phyloP scores from a whole-genome alignment of 441 rosid genomes.

The Populus trichocarpa region DNA sequence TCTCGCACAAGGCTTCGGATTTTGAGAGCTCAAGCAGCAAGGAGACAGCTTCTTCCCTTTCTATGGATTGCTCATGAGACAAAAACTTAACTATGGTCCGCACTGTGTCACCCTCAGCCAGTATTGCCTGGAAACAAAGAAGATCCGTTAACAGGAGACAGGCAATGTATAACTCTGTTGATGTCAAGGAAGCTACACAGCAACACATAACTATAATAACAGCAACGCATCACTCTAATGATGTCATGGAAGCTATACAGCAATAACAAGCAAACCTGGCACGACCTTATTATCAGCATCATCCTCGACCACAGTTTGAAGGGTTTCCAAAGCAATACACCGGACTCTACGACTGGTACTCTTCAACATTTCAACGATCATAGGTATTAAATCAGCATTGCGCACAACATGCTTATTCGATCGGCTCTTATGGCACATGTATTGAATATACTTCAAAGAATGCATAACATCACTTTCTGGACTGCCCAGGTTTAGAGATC shows the following conservation, averaged over 20 bases:
- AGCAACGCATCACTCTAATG: neutral
- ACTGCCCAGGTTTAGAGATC: slow-evolving; percentile 54
- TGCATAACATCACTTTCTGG: slow-evolving; percentile 68
- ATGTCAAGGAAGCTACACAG: neutral
- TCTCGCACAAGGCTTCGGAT: slow-evolving; percentile 79
- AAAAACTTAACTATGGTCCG: slow-evolving; percentile 88
- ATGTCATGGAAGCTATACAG: neutral
- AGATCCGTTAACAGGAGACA: slow-evolving; percentile 9
- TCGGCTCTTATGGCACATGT: slow-evolving; percentile 60
- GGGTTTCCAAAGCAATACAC: slow-evolving; percentile 74
- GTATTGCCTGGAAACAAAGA: slow-evolving; percentile 55
- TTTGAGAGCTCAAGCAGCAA: slow-evolving; percentile 91
- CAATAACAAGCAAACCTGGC: slow-evolving; percentile 16
- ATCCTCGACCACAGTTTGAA: slow-evolving; percentile 70
- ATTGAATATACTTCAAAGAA: slow-evolving; percentile 55
- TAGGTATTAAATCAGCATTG: slow-evolving; percentile 66
- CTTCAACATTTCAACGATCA: slow-evolving; percentile 75
- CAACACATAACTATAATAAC: too few species aligned
- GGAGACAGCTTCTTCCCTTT: slow-evolving; percentile 89
- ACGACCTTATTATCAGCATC: slow-evolving; percentile 88
- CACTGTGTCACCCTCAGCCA: slow-evolving; percentile 92
- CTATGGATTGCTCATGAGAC: slow-evolving; percentile 80
- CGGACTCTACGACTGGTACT: slow-evolving; percentile 71
- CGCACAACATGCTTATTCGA: slow-evolving; percentile 63
- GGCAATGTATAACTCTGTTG: slow-evolving; percentile 2